Evolutionary conservation across 768 basidiomycete genomes (phyloP).

Genomic region (Lactifluus volemus): DNA sequence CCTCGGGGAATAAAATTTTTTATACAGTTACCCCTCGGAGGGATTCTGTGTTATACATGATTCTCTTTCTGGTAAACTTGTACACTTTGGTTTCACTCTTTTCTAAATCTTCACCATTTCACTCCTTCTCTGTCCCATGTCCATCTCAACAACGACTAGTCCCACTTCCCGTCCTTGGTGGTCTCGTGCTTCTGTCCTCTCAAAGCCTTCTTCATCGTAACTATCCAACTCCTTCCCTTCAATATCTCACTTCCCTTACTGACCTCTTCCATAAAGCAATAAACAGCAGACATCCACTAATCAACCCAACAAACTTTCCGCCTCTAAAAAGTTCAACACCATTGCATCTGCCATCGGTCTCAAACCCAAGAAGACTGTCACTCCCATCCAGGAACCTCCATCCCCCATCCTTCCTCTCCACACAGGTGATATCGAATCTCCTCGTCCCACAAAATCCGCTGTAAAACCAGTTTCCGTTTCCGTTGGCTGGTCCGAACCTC

Average conservation of each 20-base stretch:
- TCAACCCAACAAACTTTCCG: neutral
- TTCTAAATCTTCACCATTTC: conserved; percentile 13
- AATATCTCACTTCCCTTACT: neutral
- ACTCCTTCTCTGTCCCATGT: conserved; percentile 10
- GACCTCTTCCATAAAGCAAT: neutral
- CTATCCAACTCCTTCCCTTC: conserved; percentile 6
- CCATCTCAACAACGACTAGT: neutral
- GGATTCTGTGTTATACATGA: no score
- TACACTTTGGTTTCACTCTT: neutral
- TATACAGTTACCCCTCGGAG: no score
- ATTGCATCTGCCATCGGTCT: conserved; percentile 55
- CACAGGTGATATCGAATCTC: conserved; percentile 19
- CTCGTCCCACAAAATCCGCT: conserved; percentile 27
- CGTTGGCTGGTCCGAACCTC: conserved; percentile 46
- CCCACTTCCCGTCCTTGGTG: conserved; percentile 27
- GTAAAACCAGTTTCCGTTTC: conserved; percentile 52
- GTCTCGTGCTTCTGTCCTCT: conserved; percentile 28
- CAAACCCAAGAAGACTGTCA: conserved; percentile 50
- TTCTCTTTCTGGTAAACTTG: neutral
- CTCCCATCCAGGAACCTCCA: conserved; percentile 46
- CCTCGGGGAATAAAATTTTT: neutral
- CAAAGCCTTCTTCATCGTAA: conserved; percentile 19
- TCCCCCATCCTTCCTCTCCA: conserved; percentile 20
- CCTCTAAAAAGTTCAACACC: conserved; percentile 40
- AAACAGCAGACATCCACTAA: neutral